phyloP scores from a whole-genome alignment of 305 asterid genomes.

The Coffea humblotiana region DNA sequence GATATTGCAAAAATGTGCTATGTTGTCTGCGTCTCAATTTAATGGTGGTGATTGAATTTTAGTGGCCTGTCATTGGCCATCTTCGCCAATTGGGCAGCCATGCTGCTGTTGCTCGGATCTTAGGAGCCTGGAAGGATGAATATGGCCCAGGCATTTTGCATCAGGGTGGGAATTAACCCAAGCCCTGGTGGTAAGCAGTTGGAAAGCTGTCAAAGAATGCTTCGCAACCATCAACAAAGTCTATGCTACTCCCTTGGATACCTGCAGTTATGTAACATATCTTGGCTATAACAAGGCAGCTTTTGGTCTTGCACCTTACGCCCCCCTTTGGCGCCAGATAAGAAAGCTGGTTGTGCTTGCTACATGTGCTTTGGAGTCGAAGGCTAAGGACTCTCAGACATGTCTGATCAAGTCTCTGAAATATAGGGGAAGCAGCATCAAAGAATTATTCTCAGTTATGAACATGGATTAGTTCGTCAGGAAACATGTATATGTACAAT shows the following conservation, averaged over 20 bases:
- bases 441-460: constrained; percentile 15
- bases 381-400: constrained; percentile 32
- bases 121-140: constrained; percentile 56
- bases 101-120: constrained; percentile 36
- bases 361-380: constrained; percentile 28
- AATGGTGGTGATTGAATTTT: too few relatives aligned
- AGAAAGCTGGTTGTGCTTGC: constrained; percentile 30
- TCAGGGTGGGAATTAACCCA: constrained; percentile 45
- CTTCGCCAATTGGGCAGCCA: constrained; percentile 49
- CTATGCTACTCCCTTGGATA: constrained; percentile 34
- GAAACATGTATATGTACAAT: background rate
- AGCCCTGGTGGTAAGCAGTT: constrained; percentile 54
- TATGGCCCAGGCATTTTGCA: constrained; percentile 50
- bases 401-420: constrained; percentile 28
- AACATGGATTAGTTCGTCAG: background rate
- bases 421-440: constrained; percentile 12
- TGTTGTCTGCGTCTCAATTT: too few relatives aligned
- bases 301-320: constrained; percentile 36
- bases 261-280: constrained; percentile 11
- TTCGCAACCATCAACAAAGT: constrained; percentile 40
- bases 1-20: too few relatives aligned
- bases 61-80: constrained; percentile 61
- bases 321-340: constrained; percentile 40
- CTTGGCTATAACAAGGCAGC: constrained; percentile 29
- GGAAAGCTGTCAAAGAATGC: constrained; percentile 50